A percentile compares a stretch with the other conserved stretches of the same genome.
These are phyloP conservation scores for Kurtzmaniella natalensis DNA, from an alignment of 1,139 yeast genomes.

Conservation along the genomic window DNA sequence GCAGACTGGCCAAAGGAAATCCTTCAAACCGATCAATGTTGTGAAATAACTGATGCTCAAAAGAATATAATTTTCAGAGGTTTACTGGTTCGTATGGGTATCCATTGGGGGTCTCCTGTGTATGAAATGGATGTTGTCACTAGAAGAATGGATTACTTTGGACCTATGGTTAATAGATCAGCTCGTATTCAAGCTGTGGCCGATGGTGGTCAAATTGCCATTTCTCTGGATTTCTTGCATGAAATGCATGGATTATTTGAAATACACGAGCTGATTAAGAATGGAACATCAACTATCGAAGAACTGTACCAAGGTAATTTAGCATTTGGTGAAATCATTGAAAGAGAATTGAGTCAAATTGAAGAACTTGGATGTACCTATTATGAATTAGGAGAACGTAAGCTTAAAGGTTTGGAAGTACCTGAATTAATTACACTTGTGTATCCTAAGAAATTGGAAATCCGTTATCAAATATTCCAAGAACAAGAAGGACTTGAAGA, in stretches of 20 bases:
- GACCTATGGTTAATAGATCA: conserved; percentile 97
- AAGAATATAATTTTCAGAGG: conserved; percentile 75
- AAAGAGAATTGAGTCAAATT: conserved; percentile 61
- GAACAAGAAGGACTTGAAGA: conserved; percentile 13
- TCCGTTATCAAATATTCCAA: conserved; percentile 47
- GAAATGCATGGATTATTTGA: conserved; percentile 61
- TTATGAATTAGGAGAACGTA: conserved; percentile 76
- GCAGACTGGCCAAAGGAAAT: conserved; percentile 98
- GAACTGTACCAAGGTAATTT: conserved; percentile 64
- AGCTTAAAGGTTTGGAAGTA: conserved; percentile 89
- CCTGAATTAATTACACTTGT: conserved; percentile 82
- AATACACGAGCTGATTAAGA: conserved; percentile 45
- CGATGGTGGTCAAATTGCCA: conserved; percentile 95
- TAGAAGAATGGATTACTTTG: conserved; percentile 96
- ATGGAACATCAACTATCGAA: conserved; percentile 32
- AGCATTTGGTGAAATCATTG: conserved; percentile 59
- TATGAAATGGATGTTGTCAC: conserved; percentile 94
- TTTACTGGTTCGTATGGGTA: conserved; percentile 93
- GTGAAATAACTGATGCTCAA: conserved; percentile 67
- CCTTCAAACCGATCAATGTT: conserved; percentile 78
- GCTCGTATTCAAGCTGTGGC: conserved; percentile 93
- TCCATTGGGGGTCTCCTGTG: conserved; percentile 97
- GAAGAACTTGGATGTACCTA: conserved; percentile 69
- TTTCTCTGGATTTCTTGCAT: conserved; percentile 74
- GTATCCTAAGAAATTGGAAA: conserved; percentile 62